Evolutionary conservation across 768 basidiomycete species (phyloP).

Genomic region (Clavulina sp.): DNA sequence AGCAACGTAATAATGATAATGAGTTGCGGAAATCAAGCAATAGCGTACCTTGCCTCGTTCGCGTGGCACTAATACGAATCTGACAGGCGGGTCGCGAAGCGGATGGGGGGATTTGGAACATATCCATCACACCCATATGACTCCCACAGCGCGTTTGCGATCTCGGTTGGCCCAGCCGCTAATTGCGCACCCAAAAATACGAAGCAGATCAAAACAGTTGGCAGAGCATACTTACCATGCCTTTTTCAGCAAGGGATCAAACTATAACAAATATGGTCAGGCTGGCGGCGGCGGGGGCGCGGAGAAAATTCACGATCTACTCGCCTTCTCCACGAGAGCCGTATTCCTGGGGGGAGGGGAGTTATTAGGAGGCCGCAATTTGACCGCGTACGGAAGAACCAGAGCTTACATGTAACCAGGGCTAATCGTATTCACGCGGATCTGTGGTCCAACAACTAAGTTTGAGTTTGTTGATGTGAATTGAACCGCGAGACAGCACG

Average conservation of each 20-base stretch:
- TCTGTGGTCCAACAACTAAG: neutral
- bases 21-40: no score
- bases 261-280: neutral
- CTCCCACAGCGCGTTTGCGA: no score
- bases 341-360: slow-evolving; percentile 4
- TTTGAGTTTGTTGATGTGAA: neutral
- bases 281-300: neutral
- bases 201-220: neutral
- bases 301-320: neutral
- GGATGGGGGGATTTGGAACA: no score
- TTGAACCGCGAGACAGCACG: neutral
- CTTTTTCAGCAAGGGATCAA: slow-evolving; percentile 3
- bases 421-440: slow-evolving; percentile 10
- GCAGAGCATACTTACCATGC: neutral
- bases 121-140: no score
- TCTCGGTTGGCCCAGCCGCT: no score
- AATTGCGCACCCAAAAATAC: neutral
- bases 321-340: slow-evolving; percentile 6
- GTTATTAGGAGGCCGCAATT: no score
- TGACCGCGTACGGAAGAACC: neutral
- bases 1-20: neutral
- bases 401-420: slow-evolving; percentile 10
- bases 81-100: no score
- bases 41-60: no score
- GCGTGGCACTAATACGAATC: no score